A percentile compares a stretch with the other conserved stretches of the same genome.
Conservation (phyloP, 1,284 basidiomycete species). For the Rhodofomes roseus region DNA sequence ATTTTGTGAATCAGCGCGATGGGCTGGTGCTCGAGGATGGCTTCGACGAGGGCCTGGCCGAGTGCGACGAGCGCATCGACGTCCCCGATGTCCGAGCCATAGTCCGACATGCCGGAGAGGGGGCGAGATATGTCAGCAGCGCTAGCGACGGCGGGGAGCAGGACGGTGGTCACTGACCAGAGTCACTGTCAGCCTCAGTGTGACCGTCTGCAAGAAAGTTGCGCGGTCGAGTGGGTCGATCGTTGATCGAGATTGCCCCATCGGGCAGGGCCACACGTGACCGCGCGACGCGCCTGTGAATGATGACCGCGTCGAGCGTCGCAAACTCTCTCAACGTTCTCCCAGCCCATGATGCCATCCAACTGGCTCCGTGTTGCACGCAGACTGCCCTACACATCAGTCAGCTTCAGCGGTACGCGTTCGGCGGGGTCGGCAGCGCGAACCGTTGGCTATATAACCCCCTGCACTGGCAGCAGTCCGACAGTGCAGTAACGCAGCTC, state of each 20-base stretch:
- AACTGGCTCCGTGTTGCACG: too few species aligned
- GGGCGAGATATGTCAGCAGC: neutral
- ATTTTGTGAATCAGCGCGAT: constrained; percentile 47
- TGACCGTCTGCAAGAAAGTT: neutral
- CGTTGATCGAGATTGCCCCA: neutral
- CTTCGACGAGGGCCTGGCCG: constrained; percentile 54
- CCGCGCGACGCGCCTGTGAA: neutral
- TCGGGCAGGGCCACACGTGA: neutral
- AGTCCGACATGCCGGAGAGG: neutral
- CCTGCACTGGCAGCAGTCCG: too few species aligned
- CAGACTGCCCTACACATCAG: too few species aligned
- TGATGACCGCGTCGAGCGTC: neutral
- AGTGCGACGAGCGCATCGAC: constrained; percentile 44
- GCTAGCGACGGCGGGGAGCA: too few species aligned
- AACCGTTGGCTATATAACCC: too few species aligned
- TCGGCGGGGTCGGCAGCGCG: too few species aligned
- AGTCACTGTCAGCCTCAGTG: too few species aligned
- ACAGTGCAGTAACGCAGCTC: too few species aligned
- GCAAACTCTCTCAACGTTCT: too few species aligned
- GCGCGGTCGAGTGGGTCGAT: neutral
- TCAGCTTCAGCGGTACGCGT: too few species aligned
- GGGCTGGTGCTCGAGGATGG: constrained; percentile 52
- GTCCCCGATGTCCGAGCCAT: constrained; percentile 29
- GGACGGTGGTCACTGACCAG: too few species aligned
- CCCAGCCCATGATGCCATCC: too few species aligned